Conservation (phyloP, 192 early-diverging fungal genomes). For the Entomortierella beljakovae region DNA sequence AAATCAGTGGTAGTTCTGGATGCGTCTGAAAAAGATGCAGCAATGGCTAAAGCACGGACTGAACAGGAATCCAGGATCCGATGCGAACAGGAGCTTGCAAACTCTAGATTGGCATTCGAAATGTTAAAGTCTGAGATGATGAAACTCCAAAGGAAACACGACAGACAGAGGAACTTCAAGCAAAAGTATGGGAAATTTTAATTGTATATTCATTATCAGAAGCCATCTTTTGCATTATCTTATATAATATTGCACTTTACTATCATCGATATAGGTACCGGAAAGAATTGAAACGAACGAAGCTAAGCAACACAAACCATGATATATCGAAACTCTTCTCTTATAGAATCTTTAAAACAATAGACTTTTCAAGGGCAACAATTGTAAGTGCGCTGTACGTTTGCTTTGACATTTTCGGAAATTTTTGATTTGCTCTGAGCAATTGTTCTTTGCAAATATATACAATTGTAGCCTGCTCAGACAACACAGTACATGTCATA, state of each 20-base stretch:
- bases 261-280: slow-evolving; percentile 8
- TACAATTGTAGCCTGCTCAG: slow-evolving; percentile 2
- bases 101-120: slow-evolving; percentile 38
- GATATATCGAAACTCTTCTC: slow-evolving; percentile 8
- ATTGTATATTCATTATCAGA: background rate
- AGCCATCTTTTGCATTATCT: background rate
- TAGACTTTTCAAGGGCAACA: slow-evolving; percentile 5
- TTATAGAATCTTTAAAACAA: background rate
- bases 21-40: slow-evolving; percentile 39
- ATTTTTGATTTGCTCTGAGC: too few relatives aligned
- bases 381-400: background rate
- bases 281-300: slow-evolving; percentile 1
- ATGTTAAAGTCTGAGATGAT: slow-evolving; percentile 41
- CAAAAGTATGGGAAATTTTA: slow-evolving; percentile 8
- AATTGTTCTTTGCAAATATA: too few relatives aligned
- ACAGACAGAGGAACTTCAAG: slow-evolving; percentile 27
- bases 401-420: background rate
- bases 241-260: background rate
- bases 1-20: slow-evolving; percentile 40
- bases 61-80: slow-evolving; percentile 23
- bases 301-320: background rate
- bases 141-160: slow-evolving; percentile 34
- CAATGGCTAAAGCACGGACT: slow-evolving; percentile 12
- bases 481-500: slow-evolving; percentile 25
- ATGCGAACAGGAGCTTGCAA: slow-evolving; percentile 21